Evolutionary conservation across 129 eudicot species (phyloP).

Genomic region (Flaveria ramosissima): DNA sequence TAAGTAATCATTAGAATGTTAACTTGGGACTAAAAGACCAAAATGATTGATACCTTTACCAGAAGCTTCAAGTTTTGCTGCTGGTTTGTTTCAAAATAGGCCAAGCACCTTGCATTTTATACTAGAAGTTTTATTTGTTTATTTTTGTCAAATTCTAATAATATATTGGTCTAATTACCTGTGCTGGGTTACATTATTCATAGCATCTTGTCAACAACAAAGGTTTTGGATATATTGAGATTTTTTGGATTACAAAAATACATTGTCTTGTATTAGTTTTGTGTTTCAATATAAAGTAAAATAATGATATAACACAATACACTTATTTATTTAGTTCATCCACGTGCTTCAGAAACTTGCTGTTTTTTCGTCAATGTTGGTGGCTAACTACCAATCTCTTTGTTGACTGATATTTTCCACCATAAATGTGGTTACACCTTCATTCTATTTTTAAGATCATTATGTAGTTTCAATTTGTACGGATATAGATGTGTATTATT

Average conservation of each 20-base stretch:
- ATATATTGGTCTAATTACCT: not conserved
- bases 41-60: conserved; percentile 3
- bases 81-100: conserved; percentile 14
- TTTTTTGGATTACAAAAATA: too few relatives aligned
- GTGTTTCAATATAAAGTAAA: too few relatives aligned
- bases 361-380: not conserved
- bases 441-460: too few relatives aligned
- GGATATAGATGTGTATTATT: too few relatives aligned
- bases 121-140: not conserved
- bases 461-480: too few relatives aligned
- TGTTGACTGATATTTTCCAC: not conserved
- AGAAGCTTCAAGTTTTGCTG: conserved; percentile 10
- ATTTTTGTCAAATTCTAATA: too few relatives aligned
- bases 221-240: not conserved
- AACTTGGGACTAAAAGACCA: not conserved
- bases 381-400: not conserved
- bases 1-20: not conserved
- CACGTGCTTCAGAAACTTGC: too few relatives aligned
- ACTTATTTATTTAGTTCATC: too few relatives aligned
- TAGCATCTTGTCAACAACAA: not conserved
- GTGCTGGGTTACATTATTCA: not conserved
- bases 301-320: too few relatives aligned
- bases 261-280: too few relatives aligned
- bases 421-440: too few relatives aligned
- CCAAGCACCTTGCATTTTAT: not conserved